Evolutionary conservation across 176 grass and related monocot genomes (phyloP).

Genomic region (Metroxylon sagu): DNA sequence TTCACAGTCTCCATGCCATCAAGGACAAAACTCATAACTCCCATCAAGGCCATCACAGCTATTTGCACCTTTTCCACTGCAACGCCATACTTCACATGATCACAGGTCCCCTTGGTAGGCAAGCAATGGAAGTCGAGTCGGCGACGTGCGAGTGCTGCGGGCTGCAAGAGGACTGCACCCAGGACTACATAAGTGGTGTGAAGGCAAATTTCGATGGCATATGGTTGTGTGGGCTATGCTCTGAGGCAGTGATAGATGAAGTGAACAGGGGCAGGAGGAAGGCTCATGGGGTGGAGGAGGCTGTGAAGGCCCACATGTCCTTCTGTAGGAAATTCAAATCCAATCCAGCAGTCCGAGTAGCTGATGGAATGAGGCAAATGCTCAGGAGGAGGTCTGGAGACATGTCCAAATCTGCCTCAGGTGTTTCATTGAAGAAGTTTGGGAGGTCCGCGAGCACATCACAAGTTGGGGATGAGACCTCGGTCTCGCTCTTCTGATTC

Average conservation of each 20-base stretch:
- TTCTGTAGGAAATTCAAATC: constrained; percentile 69
- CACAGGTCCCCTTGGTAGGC: too few species aligned
- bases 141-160: constrained; percentile 85
- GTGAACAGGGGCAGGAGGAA: constrained; percentile 44
- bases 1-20: constrained; percentile 16
- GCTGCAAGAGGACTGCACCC: constrained; percentile 86
- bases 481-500: constrained; percentile 35
- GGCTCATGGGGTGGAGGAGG: constrained; percentile 50
- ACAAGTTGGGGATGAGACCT: constrained; percentile 49
- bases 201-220: constrained; percentile 64
- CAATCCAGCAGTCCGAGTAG: constrained; percentile 60
- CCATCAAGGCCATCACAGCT: too few species aligned
- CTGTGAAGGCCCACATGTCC: constrained; percentile 72
- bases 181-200: constrained; percentile 71
- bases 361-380: constrained; percentile 80
- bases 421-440: constrained; percentile 38
- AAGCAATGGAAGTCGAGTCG: constrained; percentile 74
- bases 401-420: constrained; percentile 16
- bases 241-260: constrained; percentile 80
- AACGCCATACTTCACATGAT: too few species aligned
- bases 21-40: not conserved
- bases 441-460: constrained; percentile 20
- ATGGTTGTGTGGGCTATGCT: constrained; percentile 96
- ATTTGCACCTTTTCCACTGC: too few species aligned
- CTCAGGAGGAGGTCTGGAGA: constrained; percentile 63